Base-by-base conservation (phyloP, 2,329 filamentous ascomycete species). In the Scedosporium apiospermum region DNA sequence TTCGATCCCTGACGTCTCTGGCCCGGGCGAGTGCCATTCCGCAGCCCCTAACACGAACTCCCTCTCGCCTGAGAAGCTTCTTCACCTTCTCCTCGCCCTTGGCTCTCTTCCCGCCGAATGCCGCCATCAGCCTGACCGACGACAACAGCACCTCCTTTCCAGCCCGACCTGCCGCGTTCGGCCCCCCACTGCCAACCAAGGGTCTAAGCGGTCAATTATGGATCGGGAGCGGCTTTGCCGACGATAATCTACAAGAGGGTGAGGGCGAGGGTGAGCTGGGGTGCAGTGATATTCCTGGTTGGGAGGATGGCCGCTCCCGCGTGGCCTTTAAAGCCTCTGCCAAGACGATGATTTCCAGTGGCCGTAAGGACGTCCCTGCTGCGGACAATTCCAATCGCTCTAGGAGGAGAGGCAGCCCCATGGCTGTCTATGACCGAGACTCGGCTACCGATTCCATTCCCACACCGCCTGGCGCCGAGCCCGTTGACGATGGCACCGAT, bases 141-240 rank as follows among this genome's bases (percentile, higher is more conserved):
- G 95, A 99, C 76, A 99, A 99, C 75, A 96, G 91, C 68, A 99
- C 95, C 12, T 96, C 96, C 68, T 99, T 99, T 77, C 82, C 96
- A 62, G 93, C 95, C 53, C 84, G 95, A 58, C 95, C 95, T 64
- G 95, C 95, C 61, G 93, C 91, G 46, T 99, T 98, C 76, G 95
- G 95, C 0, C 91, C 95, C 4, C 77, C 84, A 46, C 78, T 99
- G 46, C 90, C 90, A 0, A 74, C 80, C 12, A 85, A 83, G 63
- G 93, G 95, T 27, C 76, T 98, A 66, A 96, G 90, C 70, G 93
- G 92, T 16, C 89, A 93, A 71, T 78, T 99, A 60, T 98, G 93
- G 93, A 89, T 96, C 63, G 93, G 93, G 4, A 93, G 88, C 70
- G 92, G 92, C 23, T 97, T 98, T 73, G 88, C 88, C 53, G 92